Evolutionary conservation across 768 basidiomycete species (phyloP).

Genomic region (Candolleomyces efflorescens): DNA sequence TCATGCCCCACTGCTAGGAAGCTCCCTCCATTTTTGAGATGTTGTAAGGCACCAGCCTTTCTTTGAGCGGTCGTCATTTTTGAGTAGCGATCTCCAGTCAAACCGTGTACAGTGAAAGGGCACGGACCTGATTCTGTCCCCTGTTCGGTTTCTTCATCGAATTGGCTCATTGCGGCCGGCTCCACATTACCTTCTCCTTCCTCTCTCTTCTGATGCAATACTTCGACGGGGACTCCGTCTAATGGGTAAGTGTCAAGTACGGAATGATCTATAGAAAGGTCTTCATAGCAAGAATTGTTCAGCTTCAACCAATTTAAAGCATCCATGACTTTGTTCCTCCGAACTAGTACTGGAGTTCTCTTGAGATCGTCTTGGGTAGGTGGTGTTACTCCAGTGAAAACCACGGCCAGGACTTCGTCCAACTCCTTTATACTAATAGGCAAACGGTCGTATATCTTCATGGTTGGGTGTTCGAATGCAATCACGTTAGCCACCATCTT

Average conservation of each 20-base stretch:
- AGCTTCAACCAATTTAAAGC: conserved; percentile 4
- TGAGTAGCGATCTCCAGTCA: conserved; percentile 22
- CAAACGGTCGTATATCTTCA: conserved; percentile 20
- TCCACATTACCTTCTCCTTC: neutral
- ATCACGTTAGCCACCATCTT: conserved; percentile 28
- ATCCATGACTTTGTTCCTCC: neutral
- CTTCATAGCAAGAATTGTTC: neutral
- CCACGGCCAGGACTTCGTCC: conserved; percentile 3
- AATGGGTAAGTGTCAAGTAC: neutral
- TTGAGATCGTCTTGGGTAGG: neutral
- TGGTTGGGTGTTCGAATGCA: conserved; percentile 20
- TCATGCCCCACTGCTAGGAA: conserved; percentile 25
- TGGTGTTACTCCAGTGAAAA: neutral
- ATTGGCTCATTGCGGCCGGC: conserved; percentile 19
- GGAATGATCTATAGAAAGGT: neutral
- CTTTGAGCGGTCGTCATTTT: conserved; percentile 15
- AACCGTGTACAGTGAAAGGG: conserved; percentile 33
- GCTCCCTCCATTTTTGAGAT: conserved; percentile 21
- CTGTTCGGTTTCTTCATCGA: conserved; percentile 1
- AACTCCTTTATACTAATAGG: conserved; percentile 20
- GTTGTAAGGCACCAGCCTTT: conserved; percentile 20
- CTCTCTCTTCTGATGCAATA: neutral
- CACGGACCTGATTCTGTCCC: conserved; percentile 20
- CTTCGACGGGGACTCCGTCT: neutral
- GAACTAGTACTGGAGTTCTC: neutral